Conservation (phyloP, 140 eudicot species). For the Bidens hawaiensis region DNA sequence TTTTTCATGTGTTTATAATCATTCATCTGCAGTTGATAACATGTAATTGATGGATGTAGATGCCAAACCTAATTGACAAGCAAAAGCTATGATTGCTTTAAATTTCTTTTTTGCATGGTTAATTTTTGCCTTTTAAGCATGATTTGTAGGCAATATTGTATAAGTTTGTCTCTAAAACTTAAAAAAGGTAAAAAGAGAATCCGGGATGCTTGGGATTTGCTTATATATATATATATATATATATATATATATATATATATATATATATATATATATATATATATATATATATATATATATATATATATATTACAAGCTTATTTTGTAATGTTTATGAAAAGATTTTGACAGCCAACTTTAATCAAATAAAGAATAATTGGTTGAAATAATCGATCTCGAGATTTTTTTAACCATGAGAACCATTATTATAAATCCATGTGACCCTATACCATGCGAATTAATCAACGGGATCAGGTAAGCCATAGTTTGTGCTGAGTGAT, state of each 20-base stretch:
- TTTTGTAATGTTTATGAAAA: not conserved
- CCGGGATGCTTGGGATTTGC: not conserved
- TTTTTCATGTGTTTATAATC: slow-evolving; percentile 20
- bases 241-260: no score
- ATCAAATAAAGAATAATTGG: not conserved
- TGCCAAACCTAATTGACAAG: slow-evolving; percentile 13
- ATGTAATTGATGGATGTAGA: slow-evolving; percentile 17
- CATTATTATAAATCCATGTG: no score
- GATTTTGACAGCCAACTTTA: not conserved
- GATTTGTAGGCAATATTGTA: slow-evolving; percentile 2
- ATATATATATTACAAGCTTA: no score
- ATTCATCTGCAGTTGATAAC: slow-evolving; percentile 20
- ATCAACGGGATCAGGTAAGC: no score
- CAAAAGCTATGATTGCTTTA: slow-evolving; percentile 5
- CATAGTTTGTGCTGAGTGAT: no score
- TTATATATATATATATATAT: no score
- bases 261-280: no score
- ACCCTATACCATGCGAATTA: no score
- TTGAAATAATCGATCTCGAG: not conserved
- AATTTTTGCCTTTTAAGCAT: not conserved
- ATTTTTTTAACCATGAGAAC: not conserved
- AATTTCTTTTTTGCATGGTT: slow-evolving; percentile 27
- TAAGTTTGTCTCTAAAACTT: not conserved
- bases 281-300: no score
- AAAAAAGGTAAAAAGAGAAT: not conserved